Evolutionary conservation across 257 asterid species (phyloP), one percentile per base, ranked within the genome.

Genomic region (Gentiana macrophylla): DNA sequence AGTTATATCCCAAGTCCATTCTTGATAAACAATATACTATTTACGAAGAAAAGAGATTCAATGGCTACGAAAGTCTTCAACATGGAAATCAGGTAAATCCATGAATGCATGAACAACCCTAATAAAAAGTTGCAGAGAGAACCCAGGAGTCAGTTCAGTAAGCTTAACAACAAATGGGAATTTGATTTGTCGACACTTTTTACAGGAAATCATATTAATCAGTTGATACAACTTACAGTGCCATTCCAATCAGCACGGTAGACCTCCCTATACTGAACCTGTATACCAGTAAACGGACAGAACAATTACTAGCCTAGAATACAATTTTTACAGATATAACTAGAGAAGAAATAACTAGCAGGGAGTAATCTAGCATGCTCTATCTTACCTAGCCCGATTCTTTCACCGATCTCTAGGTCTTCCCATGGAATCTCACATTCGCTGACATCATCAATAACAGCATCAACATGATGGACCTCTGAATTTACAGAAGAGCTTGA

Each of bases 241-340:
- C 97, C 97, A 76, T 92, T 92, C 99, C 95, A 92, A 74, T 92
- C 99, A 51, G 95, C 99, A 73, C 72, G 95, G 77, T 88, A 92
- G 64, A 92, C 99, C 81, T 92, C 99, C 52, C 99, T 97, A 68
- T 92, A 92, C n/a, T 9, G 99, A 92, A 74, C 99, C 99, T 92
- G 83, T 63, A 74, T 1, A 48, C 15, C 9, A 53, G 11, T 34
- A 44, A 41, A 41, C 9, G 33, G 13, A 45, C 12, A 32, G 11
- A 36, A 48, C 12, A 8, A 43, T 33, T 32, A 3, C 12, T 8
- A 37, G 12, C 38, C 24, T n/a, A 32, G 8, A 56, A 43, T 4
- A 45, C 1, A 10, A 32, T 15, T n/a, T 12, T 37, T 6, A n/a
- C 3, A 2, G 41, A 55, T 55, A 12, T 55, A 36, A 5, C 0